Conservation (phyloP, 495 filamentous ascomycete species). For the Penicillium flavigenum region DNA sequence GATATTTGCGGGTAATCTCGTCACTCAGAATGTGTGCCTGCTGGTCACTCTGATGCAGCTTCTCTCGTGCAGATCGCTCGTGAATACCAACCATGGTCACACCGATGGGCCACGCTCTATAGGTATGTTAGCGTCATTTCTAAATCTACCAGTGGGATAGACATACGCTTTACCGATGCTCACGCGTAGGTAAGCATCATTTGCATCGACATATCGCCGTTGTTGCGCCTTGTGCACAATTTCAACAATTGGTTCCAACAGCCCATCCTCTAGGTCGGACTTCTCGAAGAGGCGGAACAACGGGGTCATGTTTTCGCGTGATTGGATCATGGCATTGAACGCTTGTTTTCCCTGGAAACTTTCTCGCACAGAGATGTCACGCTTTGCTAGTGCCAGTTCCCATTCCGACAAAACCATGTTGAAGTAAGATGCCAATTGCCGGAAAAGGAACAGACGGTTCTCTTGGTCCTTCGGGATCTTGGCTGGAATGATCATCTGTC, state of each 20-base stretch:
- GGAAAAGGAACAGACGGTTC: slow-evolving; percentile 65
- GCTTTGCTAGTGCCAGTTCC: slow-evolving; percentile 71
- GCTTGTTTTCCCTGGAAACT: slow-evolving; percentile 77
- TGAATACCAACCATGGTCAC: slow-evolving; percentile 99
- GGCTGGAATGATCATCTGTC: slow-evolving; percentile 77
- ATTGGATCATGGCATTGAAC: slow-evolving; percentile 73
- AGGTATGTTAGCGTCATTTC: slow-evolving; percentile 17
- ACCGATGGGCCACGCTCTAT: slow-evolving; percentile 91
- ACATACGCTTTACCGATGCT: slow-evolving; percentile 91
- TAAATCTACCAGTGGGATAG: background rate
- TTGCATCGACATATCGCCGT: slow-evolving; percentile 89
- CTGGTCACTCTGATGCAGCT: slow-evolving; percentile 83
- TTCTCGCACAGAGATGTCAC: slow-evolving; percentile 60
- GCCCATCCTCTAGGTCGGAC: slow-evolving; percentile 69
- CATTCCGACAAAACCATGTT: slow-evolving; percentile 88
- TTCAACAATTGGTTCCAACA: slow-evolving; percentile 85
- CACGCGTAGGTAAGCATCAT: slow-evolving; percentile 87
- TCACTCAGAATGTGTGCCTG: slow-evolving; percentile 96
- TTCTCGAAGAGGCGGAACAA: slow-evolving; percentile 89
- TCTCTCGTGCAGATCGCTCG: slow-evolving; percentile 91
- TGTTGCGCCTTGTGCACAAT: slow-evolving; percentile 90
- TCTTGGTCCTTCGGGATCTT: slow-evolving; percentile 57
- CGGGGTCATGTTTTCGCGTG: slow-evolving; percentile 80
- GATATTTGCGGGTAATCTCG: slow-evolving; percentile 88
- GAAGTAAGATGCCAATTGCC: slow-evolving; percentile 91